A percentile compares a stretch with the other conserved stretches of the same genome.
phyloP scores from a whole-genome alignment of 768 basidiomycete species.

The Trametopsis cervina region DNA sequence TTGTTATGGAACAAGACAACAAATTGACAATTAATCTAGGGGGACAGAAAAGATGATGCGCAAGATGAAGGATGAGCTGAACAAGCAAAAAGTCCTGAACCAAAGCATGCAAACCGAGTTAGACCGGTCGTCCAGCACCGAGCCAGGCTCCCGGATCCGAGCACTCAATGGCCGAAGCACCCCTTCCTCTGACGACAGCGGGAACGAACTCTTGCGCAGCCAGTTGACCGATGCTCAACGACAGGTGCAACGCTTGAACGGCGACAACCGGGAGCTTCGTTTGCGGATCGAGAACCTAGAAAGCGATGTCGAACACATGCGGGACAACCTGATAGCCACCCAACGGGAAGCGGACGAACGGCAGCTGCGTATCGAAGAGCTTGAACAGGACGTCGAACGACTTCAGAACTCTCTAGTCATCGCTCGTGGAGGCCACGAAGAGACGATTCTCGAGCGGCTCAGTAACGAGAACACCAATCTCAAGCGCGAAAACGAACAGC shows the following conservation, averaged over 20 bases:
- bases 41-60: conserved; percentile 98
- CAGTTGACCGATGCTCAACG: conserved; percentile 77
- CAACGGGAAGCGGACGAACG: conserved; percentile 80
- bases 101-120: conserved; percentile 78
- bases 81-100: conserved; percentile 82
- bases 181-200: conserved; percentile 66
- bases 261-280: conserved; percentile 72
- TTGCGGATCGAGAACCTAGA: conserved; percentile 68
- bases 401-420: conserved; percentile 67
- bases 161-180: conserved; percentile 70
- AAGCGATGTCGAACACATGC: conserved; percentile 64
- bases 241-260: conserved; percentile 61
- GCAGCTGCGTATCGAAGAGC: conserved; percentile 65
- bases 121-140: conserved; percentile 60
- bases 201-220: conserved; percentile 50
- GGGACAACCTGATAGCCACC: conserved; percentile 61
- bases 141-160: conserved; percentile 42
- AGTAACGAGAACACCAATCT: conserved; percentile 74
- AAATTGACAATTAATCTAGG: conserved; percentile 34
- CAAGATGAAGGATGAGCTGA: conserved; percentile 91
- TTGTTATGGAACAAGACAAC: conserved; percentile 11
- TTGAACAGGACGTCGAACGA: conserved; percentile 74
- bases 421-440: conserved; percentile 70
- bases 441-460: conserved; percentile 74
- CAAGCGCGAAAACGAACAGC: conserved; percentile 80